Evolutionary conservation across 257 asterid genomes (phyloP).

Genomic region (Ilex asprella): DNA sequence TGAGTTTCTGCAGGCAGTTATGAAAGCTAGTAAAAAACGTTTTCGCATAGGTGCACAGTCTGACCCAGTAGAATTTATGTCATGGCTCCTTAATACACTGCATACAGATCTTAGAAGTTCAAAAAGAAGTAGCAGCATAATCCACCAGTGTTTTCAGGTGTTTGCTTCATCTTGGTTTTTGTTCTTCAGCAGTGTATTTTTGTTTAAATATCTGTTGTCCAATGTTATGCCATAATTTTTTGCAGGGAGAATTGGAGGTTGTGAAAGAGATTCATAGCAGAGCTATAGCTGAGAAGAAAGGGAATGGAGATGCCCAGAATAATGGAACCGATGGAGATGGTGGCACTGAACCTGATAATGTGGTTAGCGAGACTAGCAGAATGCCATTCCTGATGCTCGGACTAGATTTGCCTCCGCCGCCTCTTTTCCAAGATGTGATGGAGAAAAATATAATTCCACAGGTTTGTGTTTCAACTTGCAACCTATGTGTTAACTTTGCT

Average conservation of each 20-base stretch:
- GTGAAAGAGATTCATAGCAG: conserved; percentile 55
- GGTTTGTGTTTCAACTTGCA: conserved; percentile 28
- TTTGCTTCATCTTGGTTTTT: conserved; percentile 3
- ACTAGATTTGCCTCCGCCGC: conserved; percentile 96
- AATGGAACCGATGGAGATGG: conserved; percentile 35
- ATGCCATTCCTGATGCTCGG: conserved; percentile 96
- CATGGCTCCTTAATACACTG: conserved; percentile 90
- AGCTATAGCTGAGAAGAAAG: conserved; percentile 33
- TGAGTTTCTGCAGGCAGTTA: conserved; percentile 93
- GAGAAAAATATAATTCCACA: conserved; percentile 98
- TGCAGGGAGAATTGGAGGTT: conserved; percentile 95
- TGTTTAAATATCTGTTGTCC: neutral
- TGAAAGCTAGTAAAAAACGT: conserved; percentile 85
- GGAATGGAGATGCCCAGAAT: conserved; percentile 24
- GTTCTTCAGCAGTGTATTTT: neutral
- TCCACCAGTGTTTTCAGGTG: conserved; percentile 95
- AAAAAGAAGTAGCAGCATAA: conserved; percentile 67
- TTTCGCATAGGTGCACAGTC: conserved; percentile 89
- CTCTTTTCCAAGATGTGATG: conserved; percentile 87
- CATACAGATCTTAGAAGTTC: conserved; percentile 65
- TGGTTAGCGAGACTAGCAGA: conserved; percentile 48
- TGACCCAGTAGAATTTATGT: conserved; percentile 95
- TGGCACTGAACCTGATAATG: conserved; percentile 29
- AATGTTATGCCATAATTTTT: conserved; percentile 11
- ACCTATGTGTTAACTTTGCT: neutral